Base-by-base conservation (phyloP, 2,329 filamentous ascomycete genomes). In the Calonectria honghensis region DNA sequence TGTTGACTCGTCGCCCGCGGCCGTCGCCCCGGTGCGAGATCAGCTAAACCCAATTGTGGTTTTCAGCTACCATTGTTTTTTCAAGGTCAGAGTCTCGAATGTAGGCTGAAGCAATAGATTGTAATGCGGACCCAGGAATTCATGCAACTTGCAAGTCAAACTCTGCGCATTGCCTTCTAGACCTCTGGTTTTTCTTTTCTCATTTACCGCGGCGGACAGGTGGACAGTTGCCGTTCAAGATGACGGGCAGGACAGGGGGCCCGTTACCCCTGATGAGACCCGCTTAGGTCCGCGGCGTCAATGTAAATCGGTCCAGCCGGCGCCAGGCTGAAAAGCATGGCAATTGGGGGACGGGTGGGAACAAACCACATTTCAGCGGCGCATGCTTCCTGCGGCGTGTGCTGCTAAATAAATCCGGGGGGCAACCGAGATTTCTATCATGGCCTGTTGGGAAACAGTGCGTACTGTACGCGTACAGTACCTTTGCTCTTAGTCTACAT, bases 361-460 rank as follows among this genome's bases (percentile, higher is more conserved):
- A 39, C 39, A 61, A 37, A 13, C 59, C 35, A 37, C 31, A 35
- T 29, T 39, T 70, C 67, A 69, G 24, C 24, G 51, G 27, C 31
- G 27, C 31, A 70, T 31, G 20, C 27, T 59, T 41, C 54, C 74
- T 76, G 76, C 77, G 70, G 70, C 73, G 66, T 59, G 29, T 39
- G 71, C 54, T 76, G 67, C 72, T 80, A 71, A 79, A 79, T 78
- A 78, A 77, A 76, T 75, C 72, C 64, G 65, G 75, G 59, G 70
- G 71, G 70, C 67, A 54, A 48, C 39, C 59, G 37, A 48, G 41
- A 50, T 48, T 68, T 32, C 51, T 9, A 45, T 67, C 64, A 24
- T 32, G 66, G 67, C 64, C 35, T 72, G 64, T 76, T 63, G 71
- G 66, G 41, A 76, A 57, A 67, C 63, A 74, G 65, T 73, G 32